Conservation (phyloP, 2,329 filamentous ascomycete species). For the Drechslera avenae region DNA sequence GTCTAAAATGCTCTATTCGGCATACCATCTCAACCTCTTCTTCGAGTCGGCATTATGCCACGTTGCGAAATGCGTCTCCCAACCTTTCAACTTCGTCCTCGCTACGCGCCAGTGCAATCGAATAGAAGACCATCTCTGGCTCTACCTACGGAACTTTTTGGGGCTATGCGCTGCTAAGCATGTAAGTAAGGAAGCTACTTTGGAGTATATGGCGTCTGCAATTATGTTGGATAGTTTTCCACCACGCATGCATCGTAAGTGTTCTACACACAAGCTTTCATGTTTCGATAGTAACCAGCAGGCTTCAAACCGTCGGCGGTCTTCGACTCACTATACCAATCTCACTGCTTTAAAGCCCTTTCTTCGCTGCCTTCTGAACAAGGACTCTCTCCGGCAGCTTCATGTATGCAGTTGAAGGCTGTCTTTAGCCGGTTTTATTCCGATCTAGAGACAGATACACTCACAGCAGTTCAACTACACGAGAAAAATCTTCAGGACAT, state of each 20-base stretch:
- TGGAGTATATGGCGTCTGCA: conserved; percentile 10
- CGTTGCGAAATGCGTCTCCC: neutral
- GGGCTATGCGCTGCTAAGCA: conserved; percentile 4
- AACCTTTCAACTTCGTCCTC: conserved; percentile 13
- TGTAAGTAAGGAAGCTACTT: conserved; percentile 5
- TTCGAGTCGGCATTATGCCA: conserved; percentile 14
- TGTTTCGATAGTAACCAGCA: neutral
- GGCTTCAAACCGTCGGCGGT: conserved; percentile 3
- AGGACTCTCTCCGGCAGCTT: neutral
- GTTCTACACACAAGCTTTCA: conserved; percentile 3
- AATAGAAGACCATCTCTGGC: conserved; percentile 9
- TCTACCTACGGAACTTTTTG: conserved; percentile 11
- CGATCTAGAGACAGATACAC: conserved; percentile 1
- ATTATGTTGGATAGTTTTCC: conserved; percentile 12
- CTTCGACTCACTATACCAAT: conserved; percentile 6
- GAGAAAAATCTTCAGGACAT: conserved; percentile 10
- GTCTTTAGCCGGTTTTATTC: conserved; percentile 3
- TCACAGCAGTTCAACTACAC: conserved; percentile 8
- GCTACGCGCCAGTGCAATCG: conserved; percentile 8
- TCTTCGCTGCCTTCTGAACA: neutral
- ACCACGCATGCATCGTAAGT: conserved; percentile 18
- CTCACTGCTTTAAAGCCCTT: conserved; percentile 8
- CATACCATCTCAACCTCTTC: conserved; percentile 13
- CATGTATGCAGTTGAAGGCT: neutral
- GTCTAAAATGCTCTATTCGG: conserved; percentile 15